These are phyloP conservation scores for Globisporangium abappressorium DNA, from an alignment of 352 stramenopile species.

Conservation along the genomic window DNA sequence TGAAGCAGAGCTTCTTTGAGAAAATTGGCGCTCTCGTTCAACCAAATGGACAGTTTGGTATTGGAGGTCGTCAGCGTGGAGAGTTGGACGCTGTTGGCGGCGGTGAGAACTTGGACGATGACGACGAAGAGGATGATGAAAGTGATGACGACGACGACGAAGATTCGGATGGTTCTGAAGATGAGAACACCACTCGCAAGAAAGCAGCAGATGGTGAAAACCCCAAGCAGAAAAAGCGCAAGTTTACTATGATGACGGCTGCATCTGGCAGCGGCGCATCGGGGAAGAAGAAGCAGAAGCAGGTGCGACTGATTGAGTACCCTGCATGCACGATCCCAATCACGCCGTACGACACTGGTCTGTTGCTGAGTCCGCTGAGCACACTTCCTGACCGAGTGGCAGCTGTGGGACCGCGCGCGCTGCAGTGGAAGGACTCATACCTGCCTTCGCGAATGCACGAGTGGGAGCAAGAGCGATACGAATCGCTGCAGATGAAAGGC, in stretches of 20 bases:
- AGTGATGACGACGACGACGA: constrained; percentile 27
- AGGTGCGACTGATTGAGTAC: constrained; percentile 61
- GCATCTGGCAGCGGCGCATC: background rate
- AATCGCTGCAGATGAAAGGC: constrained; percentile 74
- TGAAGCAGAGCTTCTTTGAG: constrained; percentile 70
- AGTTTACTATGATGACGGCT: constrained; percentile 54
- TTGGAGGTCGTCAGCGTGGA: constrained; percentile 12
- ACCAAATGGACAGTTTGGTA: constrained; percentile 41
- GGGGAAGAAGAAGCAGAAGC: constrained; percentile 47
- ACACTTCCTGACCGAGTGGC: constrained; percentile 64
- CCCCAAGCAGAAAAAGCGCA: constrained; percentile 50
- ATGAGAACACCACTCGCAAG: background rate
- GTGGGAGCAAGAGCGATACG: constrained; percentile 74
- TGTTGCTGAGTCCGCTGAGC: constrained; percentile 73
- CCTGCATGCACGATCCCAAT: constrained; percentile 60
- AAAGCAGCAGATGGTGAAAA: background rate
- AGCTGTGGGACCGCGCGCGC: constrained; percentile 50
- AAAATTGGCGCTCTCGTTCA: constrained; percentile 60
- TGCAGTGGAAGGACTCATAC: constrained; percentile 75
- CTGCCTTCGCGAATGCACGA: constrained; percentile 69
- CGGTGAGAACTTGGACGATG: constrained; percentile 26
- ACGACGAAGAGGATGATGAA: constrained; percentile 25
- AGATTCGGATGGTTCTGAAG: constrained; percentile 7
- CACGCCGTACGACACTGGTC: constrained; percentile 56
- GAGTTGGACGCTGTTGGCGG: constrained; percentile 21